These are phyloP conservation scores for Pythium aristosporum DNA, from an alignment of 352 stramenopile species.

Conservation along the genomic window DNA sequence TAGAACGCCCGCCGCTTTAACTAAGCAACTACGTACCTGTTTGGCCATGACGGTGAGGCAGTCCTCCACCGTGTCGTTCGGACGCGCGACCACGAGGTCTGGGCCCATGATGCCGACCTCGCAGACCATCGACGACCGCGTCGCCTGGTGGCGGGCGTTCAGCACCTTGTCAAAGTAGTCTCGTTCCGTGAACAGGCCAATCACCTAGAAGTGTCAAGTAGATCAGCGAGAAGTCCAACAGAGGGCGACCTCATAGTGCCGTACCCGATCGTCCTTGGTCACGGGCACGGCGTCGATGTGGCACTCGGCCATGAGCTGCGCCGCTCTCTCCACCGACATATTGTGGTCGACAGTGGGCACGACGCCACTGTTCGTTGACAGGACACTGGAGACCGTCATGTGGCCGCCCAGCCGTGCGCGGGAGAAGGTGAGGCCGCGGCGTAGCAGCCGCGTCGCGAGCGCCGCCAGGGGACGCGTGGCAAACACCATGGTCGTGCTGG, in stretches of 20 bases:
- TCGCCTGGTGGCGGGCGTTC: slow-evolving; percentile 31
- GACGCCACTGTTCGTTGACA: not conserved
- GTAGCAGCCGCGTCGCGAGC: slow-evolving; percentile 1
- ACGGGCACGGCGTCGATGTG: slow-evolving; percentile 38
- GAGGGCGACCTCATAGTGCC: not conserved
- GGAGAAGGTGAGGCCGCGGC: slow-evolving; percentile 13
- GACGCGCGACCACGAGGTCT: slow-evolving; percentile 37
- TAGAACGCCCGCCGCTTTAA: too few species aligned
- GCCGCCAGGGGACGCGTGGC: not conserved
- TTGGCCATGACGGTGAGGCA: slow-evolving; percentile 42
- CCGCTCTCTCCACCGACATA: slow-evolving; percentile 35
- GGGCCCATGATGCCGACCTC: slow-evolving; percentile 40
- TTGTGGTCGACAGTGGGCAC: slow-evolving; percentile 32
- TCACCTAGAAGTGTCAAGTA: slow-evolving; percentile 22
- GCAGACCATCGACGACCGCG: slow-evolving; percentile 29
- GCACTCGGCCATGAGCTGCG: slow-evolving; percentile 37
- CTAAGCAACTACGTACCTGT: slow-evolving; percentile 19
- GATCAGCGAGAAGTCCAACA: not conserved
- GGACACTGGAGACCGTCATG: slow-evolving; percentile 20
- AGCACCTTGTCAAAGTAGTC: slow-evolving; percentile 53
- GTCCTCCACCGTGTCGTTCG: slow-evolving; percentile 39
- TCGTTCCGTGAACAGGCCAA: slow-evolving; percentile 43
- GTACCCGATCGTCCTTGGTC: slow-evolving; percentile 36
- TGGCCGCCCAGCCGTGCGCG: not conserved
- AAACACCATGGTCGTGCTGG: not conserved